phyloP scores from a whole-genome alignment of 2,329 filamentous ascomycete species.

The Tolypocladium capitatum region DNA sequence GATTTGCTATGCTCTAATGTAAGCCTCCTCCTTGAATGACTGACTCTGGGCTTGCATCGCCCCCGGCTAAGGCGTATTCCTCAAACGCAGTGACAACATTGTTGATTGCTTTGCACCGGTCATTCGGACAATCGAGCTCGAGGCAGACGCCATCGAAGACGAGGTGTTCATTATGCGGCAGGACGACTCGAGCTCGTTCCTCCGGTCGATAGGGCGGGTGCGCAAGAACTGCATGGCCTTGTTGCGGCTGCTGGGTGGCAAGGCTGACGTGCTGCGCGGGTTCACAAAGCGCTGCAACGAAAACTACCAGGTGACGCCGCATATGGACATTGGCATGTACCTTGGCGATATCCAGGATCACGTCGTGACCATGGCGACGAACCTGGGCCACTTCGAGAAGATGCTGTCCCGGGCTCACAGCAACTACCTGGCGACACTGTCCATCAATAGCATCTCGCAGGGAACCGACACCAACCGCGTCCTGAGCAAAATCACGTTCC shows the following conservation, averaged over 20 bases:
- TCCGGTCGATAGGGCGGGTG: constrained; percentile 77
- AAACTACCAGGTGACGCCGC: constrained; percentile 86
- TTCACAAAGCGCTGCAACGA: constrained; percentile 99
- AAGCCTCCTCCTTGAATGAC: constrained; percentile 22
- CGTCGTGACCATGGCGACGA: constrained; percentile 98
- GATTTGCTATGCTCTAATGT: constrained; percentile 98
- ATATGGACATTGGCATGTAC: constrained; percentile 93
- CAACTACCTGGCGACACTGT: constrained; percentile 92
- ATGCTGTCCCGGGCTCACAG: constrained; percentile 88
- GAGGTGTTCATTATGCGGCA: constrained; percentile 84
- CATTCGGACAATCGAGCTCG: constrained; percentile 73
- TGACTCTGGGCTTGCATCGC: not conserved
- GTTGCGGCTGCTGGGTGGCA: constrained; percentile 84
- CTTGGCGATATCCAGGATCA: constrained; percentile 97
- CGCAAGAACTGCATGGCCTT: constrained; percentile 92
- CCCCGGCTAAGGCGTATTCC: constrained; percentile 9
- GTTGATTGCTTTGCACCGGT: constrained; percentile 90
- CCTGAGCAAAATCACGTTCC: constrained; percentile 85
- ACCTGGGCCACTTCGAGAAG: constrained; percentile 90
- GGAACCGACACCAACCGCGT: constrained; percentile 81
- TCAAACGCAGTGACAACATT: constrained; percentile 63
- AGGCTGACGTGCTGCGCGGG: constrained; percentile 94
- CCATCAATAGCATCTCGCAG: constrained; percentile 78
- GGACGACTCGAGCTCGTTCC: constrained; percentile 77
- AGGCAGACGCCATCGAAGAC: constrained; percentile 89